A percentile compares a stretch with the other conserved stretches of the same genome.
phyloP scores from a whole-genome alignment of 108 stramenopile species.

The Cafeteria roenbergensis region DNA sequence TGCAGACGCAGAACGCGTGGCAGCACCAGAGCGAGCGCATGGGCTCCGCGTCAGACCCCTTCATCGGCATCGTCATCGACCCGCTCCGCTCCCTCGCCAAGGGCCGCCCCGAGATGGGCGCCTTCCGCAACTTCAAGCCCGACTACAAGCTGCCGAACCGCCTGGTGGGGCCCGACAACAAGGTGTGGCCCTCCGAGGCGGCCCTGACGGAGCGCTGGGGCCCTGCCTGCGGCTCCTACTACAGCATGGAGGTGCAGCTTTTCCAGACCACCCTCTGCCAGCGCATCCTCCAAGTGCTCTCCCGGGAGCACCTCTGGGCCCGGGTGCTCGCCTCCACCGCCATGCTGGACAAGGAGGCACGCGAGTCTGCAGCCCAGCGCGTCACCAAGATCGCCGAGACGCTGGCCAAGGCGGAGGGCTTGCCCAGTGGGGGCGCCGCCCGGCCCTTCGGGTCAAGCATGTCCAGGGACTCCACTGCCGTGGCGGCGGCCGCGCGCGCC shows the following conservation, averaged over 20 bases:
- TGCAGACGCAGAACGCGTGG: slow-evolving; percentile 83
- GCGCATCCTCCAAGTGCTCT: slow-evolving; percentile 23
- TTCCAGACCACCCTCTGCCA: slow-evolving; percentile 48
- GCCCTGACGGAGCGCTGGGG: slow-evolving; percentile 23
- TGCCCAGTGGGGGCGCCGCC: too few relatives aligned
- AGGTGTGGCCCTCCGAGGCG: slow-evolving; percentile 52
- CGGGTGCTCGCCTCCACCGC: slow-evolving; percentile 23
- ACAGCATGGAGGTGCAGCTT: slow-evolving; percentile 63
- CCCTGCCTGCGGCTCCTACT: slow-evolving; percentile 76
- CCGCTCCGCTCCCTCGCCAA: slow-evolving; percentile 57
- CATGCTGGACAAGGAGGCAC: slow-evolving; percentile 22
- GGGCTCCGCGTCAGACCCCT: slow-evolving; percentile 88
- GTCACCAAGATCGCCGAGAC: slow-evolving; percentile 11
- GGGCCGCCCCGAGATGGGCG: slow-evolving; percentile 66
- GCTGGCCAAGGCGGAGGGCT: too few relatives aligned
- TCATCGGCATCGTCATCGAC: slow-evolving; percentile 85
- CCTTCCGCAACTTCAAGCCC: slow-evolving; percentile 87
- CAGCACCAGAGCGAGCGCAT: slow-evolving; percentile 33
- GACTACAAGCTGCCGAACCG: slow-evolving; percentile 60
- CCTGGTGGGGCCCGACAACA: slow-evolving; percentile 76
- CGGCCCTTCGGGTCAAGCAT: too few relatives aligned
- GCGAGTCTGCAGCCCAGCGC: too few relatives aligned
- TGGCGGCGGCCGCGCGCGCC: too few relatives aligned
- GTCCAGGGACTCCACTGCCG: too few relatives aligned
- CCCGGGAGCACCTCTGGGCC: slow-evolving; percentile 33